Evolutionary conservation across 2,329 filamentous ascomycete genomes (phyloP).

Genomic region (Fragosphaeria purpurea): DNA sequence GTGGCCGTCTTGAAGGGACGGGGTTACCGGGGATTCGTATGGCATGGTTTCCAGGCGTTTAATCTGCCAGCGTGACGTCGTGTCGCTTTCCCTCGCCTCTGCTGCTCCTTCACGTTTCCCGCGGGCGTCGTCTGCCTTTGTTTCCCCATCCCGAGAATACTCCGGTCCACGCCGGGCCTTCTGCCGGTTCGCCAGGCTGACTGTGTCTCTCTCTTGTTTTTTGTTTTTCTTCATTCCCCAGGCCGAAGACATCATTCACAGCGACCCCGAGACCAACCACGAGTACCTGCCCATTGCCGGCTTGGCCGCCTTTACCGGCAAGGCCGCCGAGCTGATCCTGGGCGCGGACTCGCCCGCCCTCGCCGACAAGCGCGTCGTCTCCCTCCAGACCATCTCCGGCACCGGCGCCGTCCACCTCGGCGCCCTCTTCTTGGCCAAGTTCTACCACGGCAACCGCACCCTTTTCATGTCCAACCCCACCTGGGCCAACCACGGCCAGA

Average conservation of each 20-base stretch:
- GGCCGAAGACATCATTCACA: slow-evolving; percentile 83
- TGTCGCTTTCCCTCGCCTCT: too few species aligned
- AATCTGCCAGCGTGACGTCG: too few species aligned
- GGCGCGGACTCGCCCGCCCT: slow-evolving; percentile 73
- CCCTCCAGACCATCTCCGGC: slow-evolving; percentile 91
- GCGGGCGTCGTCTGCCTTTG: too few species aligned
- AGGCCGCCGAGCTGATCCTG: slow-evolving; percentile 83
- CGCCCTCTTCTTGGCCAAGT: slow-evolving; percentile 85
- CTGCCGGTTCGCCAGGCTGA: too few species aligned
- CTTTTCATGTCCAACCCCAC: slow-evolving; percentile 92
- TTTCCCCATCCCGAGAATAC: too few species aligned
- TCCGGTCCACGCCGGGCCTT: too few species aligned
- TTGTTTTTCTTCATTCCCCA: slow-evolving; percentile 26
- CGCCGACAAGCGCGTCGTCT: slow-evolving; percentile 68
- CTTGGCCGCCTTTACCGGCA: slow-evolving; percentile 72
- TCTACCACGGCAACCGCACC: slow-evolving; percentile 66
- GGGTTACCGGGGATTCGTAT: too few species aligned
- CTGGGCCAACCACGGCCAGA: slow-evolving; percentile 98
- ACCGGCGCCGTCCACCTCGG: slow-evolving; percentile 92
- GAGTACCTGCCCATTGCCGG: slow-evolving; percentile 97
- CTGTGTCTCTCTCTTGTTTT: too few species aligned
- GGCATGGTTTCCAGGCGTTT: too few species aligned
- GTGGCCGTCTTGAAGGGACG: slow-evolving; percentile 12
- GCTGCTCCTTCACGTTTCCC: too few species aligned
- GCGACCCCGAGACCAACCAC: slow-evolving; percentile 87